Evolutionary conservation across 768 basidiomycete genomes (phyloP), one percentile per base, ranked within the genome.

Genomic region (Kwoniella sp.): DNA sequence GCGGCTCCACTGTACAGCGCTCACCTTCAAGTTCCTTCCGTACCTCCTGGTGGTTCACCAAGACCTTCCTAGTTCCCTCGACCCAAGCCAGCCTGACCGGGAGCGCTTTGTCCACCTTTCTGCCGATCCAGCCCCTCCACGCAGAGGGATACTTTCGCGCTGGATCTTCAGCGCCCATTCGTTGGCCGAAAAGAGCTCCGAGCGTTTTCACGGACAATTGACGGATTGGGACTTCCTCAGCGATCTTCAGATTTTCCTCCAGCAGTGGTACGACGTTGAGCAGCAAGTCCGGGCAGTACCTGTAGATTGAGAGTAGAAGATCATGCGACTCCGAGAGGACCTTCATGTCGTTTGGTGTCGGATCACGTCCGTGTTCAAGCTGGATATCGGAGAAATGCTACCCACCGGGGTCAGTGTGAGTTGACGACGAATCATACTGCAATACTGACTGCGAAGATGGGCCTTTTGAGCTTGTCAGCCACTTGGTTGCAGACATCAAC

Each of bases 181-280:
- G 4, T 83, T 51, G 49, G 17, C 60, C 83, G 66, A 88, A 93
- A 87, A 99, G 93, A 56, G 85, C 84, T 0, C 91, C 95, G 0
- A 98, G 79, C 0, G 83, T 85, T 60, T 87, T 82, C 0, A 90
- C 90, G n/a, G 86, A 88, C 58, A 95, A 81, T 14, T 82, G 63
- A 29, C 95, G 81, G 3, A 91, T 77, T 26, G 80, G 78, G 2
- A 83, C 66, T 31, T 87, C 82, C 59, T 89, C 87, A 3, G 85
- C 84, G 11, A 58, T 65, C 20, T 83, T 82, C 4, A 96, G 78
- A 65, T 95, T 89, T 59, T 91, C 87, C 69, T 93, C 91, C 15
- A 98, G 81, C 50, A 90, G 87, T 0, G 93, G 92, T 22, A 98
- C 84, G 41, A 96, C 90, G 70, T 87, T 89, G 66, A 88, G 84